Percentiles rank a stretch among this genome's conserved stretches.
Conservation (phyloP, 495 filamentous ascomycete species). For the Penicillium crystallinum region DNA sequence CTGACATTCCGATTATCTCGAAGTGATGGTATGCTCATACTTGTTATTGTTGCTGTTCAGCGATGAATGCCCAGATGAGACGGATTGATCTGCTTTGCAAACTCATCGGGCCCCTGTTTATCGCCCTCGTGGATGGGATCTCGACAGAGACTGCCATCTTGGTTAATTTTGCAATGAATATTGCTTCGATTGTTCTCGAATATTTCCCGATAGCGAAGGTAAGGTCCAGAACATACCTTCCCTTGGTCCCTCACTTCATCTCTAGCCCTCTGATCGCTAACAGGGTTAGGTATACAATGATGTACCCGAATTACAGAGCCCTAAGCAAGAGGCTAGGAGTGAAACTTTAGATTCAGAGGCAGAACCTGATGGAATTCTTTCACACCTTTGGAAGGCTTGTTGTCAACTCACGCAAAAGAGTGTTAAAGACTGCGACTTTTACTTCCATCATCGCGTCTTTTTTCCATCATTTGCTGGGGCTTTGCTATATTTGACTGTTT, state of each 20-base stretch:
- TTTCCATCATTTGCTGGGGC: slow-evolving; percentile 33
- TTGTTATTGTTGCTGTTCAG: background rate
- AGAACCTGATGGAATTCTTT: background rate
- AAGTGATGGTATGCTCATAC: too few species aligned
- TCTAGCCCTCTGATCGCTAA: too few species aligned
- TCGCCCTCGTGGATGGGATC: slow-evolving; percentile 46
- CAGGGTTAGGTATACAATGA: slow-evolving; percentile 37
- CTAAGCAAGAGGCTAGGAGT: background rate
- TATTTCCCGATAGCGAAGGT: slow-evolving; percentile 49
- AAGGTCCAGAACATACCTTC: too few species aligned
- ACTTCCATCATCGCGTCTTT: slow-evolving; percentile 27
- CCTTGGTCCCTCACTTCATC: too few species aligned
- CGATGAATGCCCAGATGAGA: slow-evolving; percentile 60
- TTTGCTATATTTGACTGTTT: slow-evolving; percentile 41
- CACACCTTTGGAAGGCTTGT: too few species aligned
- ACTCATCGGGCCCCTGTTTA: slow-evolving; percentile 55
- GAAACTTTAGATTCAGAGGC: background rate
- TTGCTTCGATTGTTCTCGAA: slow-evolving; percentile 44
- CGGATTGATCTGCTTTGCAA: slow-evolving; percentile 72
- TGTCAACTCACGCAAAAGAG: too few species aligned
- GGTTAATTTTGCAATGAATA: slow-evolving; percentile 29
- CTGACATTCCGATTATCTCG: background rate
- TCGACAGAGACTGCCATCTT: slow-evolving; percentile 47
- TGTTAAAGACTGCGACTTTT: slow-evolving; percentile 1
- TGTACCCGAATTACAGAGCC: slow-evolving; percentile 33